These are phyloP conservation scores for Ogataea trehalophila DNA, from an alignment of 805 yeast species.

Conservation along the genomic window DNA sequence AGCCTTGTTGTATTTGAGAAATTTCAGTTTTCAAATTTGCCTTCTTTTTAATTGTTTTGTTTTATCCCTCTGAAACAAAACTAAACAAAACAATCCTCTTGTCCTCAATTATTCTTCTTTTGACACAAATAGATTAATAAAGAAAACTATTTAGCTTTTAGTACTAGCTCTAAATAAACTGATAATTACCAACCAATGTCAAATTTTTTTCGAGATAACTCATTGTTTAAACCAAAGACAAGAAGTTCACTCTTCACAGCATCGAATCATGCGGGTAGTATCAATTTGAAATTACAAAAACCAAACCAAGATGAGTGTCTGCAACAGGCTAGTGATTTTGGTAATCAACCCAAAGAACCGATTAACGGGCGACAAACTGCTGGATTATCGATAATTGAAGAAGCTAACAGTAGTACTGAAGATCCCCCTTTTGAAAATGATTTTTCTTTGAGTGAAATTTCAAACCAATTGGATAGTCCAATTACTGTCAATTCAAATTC, in stretches of 20 bases:
- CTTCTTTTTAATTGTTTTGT: too few species aligned
- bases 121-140: too few species aligned
- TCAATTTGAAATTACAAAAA: background rate
- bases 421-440: background rate
- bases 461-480: background rate
- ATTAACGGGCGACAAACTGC: background rate
- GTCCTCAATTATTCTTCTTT: too few species aligned
- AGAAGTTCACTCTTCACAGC: conserved; percentile 1
- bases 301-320: background rate
- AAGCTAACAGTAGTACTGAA: background rate
- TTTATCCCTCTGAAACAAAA: too few species aligned
- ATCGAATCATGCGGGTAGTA: background rate
- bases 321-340: background rate
- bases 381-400: background rate
- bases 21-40: too few species aligned
- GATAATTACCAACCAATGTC: background rate
- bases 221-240: conserved; percentile 1
- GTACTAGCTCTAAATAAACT: too few species aligned
- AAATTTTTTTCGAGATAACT: conserved; percentile 1
- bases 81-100: too few species aligned
- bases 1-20: too few species aligned
- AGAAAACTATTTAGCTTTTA: too few species aligned
- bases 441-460: background rate
- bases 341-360: background rate
- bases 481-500: background rate